Percentiles rank a stretch among this genome's conserved stretches.
Conservation (phyloP, 306 rosid species). For the Ceratonia siliqua region DNA sequence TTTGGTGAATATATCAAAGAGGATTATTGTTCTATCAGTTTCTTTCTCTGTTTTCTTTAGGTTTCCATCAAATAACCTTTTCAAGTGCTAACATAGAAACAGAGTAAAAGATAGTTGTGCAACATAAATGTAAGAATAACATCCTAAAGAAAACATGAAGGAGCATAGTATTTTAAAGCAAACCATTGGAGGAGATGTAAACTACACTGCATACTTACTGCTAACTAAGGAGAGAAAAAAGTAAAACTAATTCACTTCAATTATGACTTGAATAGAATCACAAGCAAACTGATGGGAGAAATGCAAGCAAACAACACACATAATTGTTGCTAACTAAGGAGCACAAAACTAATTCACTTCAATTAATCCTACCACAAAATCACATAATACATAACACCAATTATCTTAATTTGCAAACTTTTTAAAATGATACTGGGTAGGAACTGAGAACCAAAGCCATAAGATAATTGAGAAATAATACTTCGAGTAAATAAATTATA, state of each 20-base stretch:
- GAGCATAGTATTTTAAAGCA: no score
- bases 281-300: not conserved
- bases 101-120: not conserved
- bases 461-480: not conserved
- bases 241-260: conserved; percentile 10
- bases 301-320: not conserved
- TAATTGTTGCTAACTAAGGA: not conserved
- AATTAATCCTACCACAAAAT: not conserved
- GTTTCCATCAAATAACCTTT: no score
- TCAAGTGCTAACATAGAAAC: not conserved
- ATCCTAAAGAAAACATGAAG: not conserved
- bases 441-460: not conserved
- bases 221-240: not conserved
- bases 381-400: conserved; percentile 9
- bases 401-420: not conserved
- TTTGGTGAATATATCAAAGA: no score
- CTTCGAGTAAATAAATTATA: no score
- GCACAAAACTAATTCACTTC: conserved; percentile 7
- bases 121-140: not conserved
- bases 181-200: not conserved
- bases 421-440: not conserved
- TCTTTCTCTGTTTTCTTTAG: no score
- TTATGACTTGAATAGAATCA: not conserved
- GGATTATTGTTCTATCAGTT: no score
- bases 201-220: not conserved